Percentiles rank a stretch among this genome's conserved stretches.
Evolutionary conservation across 2,329 filamentous ascomycete species (phyloP).

Genomic region (Diaporthe amygdali): DNA sequence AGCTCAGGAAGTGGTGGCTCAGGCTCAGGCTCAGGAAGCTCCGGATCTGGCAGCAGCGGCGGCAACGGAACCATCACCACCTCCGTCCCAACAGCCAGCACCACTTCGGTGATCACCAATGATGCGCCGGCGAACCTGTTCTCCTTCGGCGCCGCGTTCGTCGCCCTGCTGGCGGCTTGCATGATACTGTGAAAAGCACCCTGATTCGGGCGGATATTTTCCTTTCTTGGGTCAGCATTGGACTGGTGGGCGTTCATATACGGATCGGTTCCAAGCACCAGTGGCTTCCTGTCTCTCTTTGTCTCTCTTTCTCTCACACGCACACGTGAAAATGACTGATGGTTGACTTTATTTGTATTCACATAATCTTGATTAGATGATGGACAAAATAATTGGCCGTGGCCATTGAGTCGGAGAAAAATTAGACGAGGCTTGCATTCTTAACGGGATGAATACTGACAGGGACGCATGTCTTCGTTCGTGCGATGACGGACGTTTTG

Average conservation of each 20-base stretch:
- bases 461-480: background rate
- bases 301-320: background rate
- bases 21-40: conserved; percentile 1
- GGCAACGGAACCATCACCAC: background rate
- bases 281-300: no score
- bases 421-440: background rate
- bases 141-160: conserved; percentile 16
- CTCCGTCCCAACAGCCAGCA: background rate
- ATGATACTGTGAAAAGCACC: background rate
- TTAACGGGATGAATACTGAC: background rate
- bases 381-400: background rate
- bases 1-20: conserved; percentile 3
- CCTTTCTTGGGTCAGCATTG: background rate
- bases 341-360: background rate
- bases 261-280: background rate
- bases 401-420: background rate
- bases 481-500: background rate
- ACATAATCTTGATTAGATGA: conserved; percentile 1
- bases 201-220: background rate
- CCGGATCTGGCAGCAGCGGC: conserved; percentile 15
- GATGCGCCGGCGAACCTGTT: background rate
- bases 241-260: background rate
- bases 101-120: conserved; percentile 2
- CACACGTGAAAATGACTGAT: background rate
- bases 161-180: conserved; percentile 2